A percentile compares a stretch with the other conserved stretches of the same genome.
phyloP scores from a whole-genome alignment of 2,329 filamentous ascomycete genomes.

The Fusarium sp. region DNA sequence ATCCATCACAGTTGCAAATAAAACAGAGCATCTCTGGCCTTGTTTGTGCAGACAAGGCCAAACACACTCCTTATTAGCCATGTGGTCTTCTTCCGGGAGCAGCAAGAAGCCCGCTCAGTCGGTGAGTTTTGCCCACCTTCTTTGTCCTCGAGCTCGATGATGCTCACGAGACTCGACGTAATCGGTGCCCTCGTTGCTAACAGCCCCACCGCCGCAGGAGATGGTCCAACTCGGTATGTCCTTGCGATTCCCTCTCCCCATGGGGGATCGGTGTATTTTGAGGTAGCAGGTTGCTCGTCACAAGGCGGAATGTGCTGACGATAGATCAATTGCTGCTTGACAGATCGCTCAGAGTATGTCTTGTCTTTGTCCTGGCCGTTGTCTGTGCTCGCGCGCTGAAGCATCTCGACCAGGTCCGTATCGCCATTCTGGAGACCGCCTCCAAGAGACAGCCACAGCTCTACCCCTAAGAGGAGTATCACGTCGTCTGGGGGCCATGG shows the following conservation, averaged over 20 bases:
- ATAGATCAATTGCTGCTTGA: constrained; percentile 35
- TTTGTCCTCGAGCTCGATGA: constrained; percentile 12
- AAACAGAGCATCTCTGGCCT: constrained; percentile 43
- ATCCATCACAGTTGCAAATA: constrained; percentile 45
- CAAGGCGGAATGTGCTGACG: constrained; percentile 41
- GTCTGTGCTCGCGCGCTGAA: constrained; percentile 44
- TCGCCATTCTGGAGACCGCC: constrained; percentile 89
- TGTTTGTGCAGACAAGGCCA: constrained; percentile 40
- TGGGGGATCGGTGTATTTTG: constrained; percentile 11
- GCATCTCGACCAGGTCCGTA: constrained; percentile 69
- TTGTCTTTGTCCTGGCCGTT: constrained; percentile 16
- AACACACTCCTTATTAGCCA: constrained; percentile 50
- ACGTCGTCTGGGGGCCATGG: constrained; percentile 62
- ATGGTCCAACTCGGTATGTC: constrained; percentile 98
- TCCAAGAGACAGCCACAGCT: constrained; percentile 58
- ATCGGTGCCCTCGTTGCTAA: constrained; percentile 48
- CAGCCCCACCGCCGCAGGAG: constrained; percentile 74
- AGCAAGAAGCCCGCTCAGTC: constrained; percentile 79
- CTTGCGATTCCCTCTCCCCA: constrained; percentile 12
- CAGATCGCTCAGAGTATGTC: constrained; percentile 74
- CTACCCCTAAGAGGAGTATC: constrained; percentile 63
- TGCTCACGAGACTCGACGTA: constrained; percentile 42
- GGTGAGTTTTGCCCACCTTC: constrained; percentile 61
- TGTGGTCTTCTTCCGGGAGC: constrained; percentile 75
- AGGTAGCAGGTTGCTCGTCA: constrained; percentile 24